These are phyloP conservation scores for Lipomyces sp. DNA, from an alignment of 805 yeast species.

Conservation along the genomic window DNA sequence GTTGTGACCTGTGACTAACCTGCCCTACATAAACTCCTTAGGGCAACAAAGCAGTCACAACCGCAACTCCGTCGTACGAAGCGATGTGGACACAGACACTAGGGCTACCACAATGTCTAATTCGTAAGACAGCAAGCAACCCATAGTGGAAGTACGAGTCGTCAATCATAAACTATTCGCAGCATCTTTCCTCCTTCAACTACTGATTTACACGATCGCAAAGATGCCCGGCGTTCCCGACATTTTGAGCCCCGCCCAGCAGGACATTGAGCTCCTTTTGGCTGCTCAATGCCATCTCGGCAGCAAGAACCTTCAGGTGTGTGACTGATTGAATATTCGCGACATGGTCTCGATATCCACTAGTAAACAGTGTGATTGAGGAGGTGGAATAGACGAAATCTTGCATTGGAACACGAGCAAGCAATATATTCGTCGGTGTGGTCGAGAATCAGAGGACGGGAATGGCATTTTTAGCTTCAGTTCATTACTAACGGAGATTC, in stretches of 20 bases:
- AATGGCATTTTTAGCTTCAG: background rate
- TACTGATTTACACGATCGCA: conserved; percentile 44
- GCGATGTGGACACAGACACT: no score
- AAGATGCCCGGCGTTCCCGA: conserved; percentile 77
- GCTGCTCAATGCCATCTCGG: conserved; percentile 99
- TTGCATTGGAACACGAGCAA: background rate
- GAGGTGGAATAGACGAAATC: background rate
- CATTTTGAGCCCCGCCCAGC: conserved; percentile 61
- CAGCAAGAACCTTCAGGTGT: conserved; percentile 97
- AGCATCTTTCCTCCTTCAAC: background rate
- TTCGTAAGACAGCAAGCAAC: no score
- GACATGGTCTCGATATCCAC: background rate
- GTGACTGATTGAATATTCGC: conserved; percentile 2
- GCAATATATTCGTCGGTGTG: background rate
- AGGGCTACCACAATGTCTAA: no score
- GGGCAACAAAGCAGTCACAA: background rate
- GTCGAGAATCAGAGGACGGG: background rate
- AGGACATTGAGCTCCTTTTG: conserved; percentile 76
- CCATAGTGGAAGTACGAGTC: background rate
- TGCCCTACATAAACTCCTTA: background rate
- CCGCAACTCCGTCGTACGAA: background rate
- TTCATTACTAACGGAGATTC: background rate
- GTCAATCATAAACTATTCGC: background rate
- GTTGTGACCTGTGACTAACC: background rate
- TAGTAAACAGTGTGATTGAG: background rate